phyloP scores from a whole-genome alignment of 2,329 filamentous ascomycete genomes.

The Aspergillus calidoustus region DNA sequence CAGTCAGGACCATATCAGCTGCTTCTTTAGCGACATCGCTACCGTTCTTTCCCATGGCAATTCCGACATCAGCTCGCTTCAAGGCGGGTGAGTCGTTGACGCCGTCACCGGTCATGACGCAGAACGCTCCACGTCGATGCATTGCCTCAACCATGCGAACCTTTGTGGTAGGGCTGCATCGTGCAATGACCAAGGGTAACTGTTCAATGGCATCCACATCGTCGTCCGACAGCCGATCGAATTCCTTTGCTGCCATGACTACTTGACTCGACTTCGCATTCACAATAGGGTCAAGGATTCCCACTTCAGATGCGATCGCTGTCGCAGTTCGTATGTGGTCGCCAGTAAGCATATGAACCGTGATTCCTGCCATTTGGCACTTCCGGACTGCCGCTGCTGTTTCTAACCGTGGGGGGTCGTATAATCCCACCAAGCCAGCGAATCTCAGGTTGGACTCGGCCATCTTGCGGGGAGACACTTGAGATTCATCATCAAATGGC shows the following conservation, averaged over 20 bases:
- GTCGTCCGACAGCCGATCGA: conserved; percentile 57
- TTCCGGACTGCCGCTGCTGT: conserved; percentile 64
- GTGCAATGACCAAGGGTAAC: conserved; percentile 60
- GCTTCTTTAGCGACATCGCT: conserved; percentile 66
- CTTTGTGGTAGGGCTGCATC: conserved; percentile 62
- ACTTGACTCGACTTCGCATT: conserved; percentile 47
- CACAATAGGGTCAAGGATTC: conserved; percentile 52
- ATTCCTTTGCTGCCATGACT: conserved; percentile 65
- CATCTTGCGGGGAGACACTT: conserved; percentile 46
- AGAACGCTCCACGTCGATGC: conserved; percentile 48
- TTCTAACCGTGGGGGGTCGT: conserved; percentile 66
- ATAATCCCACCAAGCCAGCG: conserved; percentile 66
- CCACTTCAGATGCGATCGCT: conserved; percentile 70
- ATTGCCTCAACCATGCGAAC: conserved; percentile 59
- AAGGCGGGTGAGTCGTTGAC: conserved; percentile 65
- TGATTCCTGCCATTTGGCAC: conserved; percentile 65
- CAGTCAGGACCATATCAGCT: conserved; percentile 58
- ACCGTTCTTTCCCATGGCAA: conserved; percentile 65
- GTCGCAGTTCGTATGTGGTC: conserved; percentile 69
- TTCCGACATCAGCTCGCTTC: conserved; percentile 63
- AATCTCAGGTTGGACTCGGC: conserved; percentile 68
- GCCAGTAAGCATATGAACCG: conserved; percentile 69
- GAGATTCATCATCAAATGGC: conserved; percentile 35
- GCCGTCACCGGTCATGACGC: conserved; percentile 64
- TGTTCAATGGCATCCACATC: conserved; percentile 57